Evolutionary conservation across 192 early-diverging fungal species (phyloP).

Genomic region (Umbelopsis sp.): DNA sequence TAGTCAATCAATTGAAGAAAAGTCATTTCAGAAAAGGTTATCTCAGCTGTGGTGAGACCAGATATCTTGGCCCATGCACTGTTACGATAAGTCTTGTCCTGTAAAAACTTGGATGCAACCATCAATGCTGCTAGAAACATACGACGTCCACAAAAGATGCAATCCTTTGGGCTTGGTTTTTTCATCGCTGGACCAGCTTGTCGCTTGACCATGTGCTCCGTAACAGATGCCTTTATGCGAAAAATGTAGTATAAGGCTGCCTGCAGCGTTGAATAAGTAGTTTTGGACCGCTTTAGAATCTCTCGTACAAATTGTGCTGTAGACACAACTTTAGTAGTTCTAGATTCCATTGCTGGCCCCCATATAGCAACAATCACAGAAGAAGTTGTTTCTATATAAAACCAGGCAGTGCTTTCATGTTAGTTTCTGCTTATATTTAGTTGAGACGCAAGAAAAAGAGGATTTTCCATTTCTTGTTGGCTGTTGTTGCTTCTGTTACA

Average conservation of each 20-base stretch:
- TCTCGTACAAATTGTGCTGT: conserved; percentile 64
- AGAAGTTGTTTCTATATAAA: conserved; percentile 6
- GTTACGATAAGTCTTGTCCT: conserved; percentile 89
- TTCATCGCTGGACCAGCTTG: neutral
- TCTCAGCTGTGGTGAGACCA: conserved; percentile 75
- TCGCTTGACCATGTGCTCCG: neutral
- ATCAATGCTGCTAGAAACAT: conserved; percentile 88
- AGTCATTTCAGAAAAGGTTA: conserved; percentile 81
- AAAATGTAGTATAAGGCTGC: conserved; percentile 69
- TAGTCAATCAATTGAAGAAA: conserved; percentile 84
- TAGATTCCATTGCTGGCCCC: neutral
- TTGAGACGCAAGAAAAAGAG: no score
- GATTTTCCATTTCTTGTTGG: no score
- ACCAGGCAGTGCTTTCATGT: neutral
- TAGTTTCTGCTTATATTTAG: no score
- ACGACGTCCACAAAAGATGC: conserved; percentile 71
- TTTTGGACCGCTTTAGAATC: conserved; percentile 65
- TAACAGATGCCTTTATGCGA: conserved; percentile 41
- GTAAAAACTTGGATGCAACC: conserved; percentile 88
- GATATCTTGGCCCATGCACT: conserved; percentile 92
- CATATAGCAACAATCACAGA: conserved; percentile 32
- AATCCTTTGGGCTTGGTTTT: neutral
- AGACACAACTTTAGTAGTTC: conserved; percentile 45
- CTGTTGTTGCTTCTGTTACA: neutral
- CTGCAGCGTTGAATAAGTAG: conserved; percentile 73